These are phyloP conservation scores for Russula emetica DNA, from an alignment of 768 basidiomycete species.

Conservation along the genomic window DNA sequence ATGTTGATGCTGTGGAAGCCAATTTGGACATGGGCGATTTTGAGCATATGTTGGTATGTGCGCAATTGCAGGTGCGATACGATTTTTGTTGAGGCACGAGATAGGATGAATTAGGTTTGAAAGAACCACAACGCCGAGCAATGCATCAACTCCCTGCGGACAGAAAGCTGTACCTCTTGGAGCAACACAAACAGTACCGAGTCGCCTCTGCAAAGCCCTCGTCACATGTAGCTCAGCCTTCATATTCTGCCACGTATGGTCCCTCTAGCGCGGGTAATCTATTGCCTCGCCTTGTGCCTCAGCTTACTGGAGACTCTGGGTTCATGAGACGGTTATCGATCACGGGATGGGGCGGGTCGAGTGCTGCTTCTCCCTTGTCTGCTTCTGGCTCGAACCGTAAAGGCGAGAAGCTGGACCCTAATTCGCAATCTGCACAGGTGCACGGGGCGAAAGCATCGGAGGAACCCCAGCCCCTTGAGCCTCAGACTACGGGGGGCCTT, in stretches of 20 bases:
- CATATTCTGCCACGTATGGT: slow-evolving; percentile 51
- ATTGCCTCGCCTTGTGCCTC: slow-evolving; percentile 66
- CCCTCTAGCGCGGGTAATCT: slow-evolving; percentile 54
- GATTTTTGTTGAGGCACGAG: slow-evolving; percentile 16
- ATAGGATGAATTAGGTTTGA: slow-evolving; percentile 72
- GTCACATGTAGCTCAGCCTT: slow-evolving; percentile 34
- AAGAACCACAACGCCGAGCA: slow-evolving; percentile 58
- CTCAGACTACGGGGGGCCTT: slow-evolving; percentile 70
- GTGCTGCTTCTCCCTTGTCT: slow-evolving; percentile 37
- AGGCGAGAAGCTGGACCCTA: slow-evolving; percentile 39
- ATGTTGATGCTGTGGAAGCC: slow-evolving; percentile 32
- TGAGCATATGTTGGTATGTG: slow-evolving; percentile 64
- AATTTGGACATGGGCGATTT: slow-evolving; percentile 48
- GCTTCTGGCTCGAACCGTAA: slow-evolving; percentile 36
- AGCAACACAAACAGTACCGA: slow-evolving; percentile 48
- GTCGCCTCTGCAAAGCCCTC: slow-evolving; percentile 33
- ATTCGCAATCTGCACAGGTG: not conserved
- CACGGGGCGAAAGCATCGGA: slow-evolving; percentile 18
- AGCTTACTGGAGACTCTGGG: slow-evolving; percentile 67
- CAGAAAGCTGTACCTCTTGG: slow-evolving; percentile 63
- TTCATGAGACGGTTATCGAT: slow-evolving; percentile 67
- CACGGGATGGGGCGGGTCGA: slow-evolving; percentile 50
- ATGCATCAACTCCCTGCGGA: slow-evolving; percentile 59
- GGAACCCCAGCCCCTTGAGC: slow-evolving; percentile 40
- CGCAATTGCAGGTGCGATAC: not conserved